phyloP scores from a whole-genome alignment of 805 yeast species.

The Hemisphaericaspora nanyangensis region DNA sequence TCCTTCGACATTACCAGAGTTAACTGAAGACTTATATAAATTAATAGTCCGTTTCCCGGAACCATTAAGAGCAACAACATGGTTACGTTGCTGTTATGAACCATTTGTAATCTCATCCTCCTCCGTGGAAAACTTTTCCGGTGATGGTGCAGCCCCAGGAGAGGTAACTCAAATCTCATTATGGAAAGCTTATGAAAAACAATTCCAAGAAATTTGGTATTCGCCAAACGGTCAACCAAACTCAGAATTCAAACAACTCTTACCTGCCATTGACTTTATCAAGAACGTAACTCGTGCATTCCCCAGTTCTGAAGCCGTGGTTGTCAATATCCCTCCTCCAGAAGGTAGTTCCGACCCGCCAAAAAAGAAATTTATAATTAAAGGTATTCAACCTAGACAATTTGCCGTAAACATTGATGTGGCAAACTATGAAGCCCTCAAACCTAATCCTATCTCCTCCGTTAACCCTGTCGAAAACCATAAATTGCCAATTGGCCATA shows the following conservation, averaged over 20 bases:
- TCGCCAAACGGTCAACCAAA: slow-evolving; percentile 26
- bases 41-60: slow-evolving; percentile 67
- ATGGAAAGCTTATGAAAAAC: slow-evolving; percentile 92
- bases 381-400: slow-evolving; percentile 87
- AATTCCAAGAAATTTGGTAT: slow-evolving; percentile 64
- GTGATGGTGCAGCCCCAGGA: slow-evolving; percentile 36
- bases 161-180: slow-evolving; percentile 93
- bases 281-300: slow-evolving; percentile 90
- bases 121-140: slow-evolving; percentile 1
- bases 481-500: slow-evolving; percentile 32
- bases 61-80: slow-evolving; percentile 86
- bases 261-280: slow-evolving; percentile 96
- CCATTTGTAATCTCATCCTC: slow-evolving; percentile 37
- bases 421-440: slow-evolving; percentile 42
- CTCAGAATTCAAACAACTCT: slow-evolving; percentile 37
- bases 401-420: slow-evolving; percentile 46
- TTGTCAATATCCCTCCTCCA: slow-evolving; percentile 54
- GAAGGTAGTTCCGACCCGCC: slow-evolving; percentile 37
- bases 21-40: slow-evolving; percentile 52
- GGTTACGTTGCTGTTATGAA: slow-evolving; percentile 91
- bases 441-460: slow-evolving; percentile 14
- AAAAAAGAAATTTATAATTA: slow-evolving; percentile 79
- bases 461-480: slow-evolving; percentile 12
- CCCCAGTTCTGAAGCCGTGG: slow-evolving; percentile 89
- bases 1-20: slow-evolving; percentile 62